Evolutionary conservation across 768 basidiomycete species (phyloP), one percentile per base, ranked within the genome.

Genomic region (Suillus luteus): DNA sequence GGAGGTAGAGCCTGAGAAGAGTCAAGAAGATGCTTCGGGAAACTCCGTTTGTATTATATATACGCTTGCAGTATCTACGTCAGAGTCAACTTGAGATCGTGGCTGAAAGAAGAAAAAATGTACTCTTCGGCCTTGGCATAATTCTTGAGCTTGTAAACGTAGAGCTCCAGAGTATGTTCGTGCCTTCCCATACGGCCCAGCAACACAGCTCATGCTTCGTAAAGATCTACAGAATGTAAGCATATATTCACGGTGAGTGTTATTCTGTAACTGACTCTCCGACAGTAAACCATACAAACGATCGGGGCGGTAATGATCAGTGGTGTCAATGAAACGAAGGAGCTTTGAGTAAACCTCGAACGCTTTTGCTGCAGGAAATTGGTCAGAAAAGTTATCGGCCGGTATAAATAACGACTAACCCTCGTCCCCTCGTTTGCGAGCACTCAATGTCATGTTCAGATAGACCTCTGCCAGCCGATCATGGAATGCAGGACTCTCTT

Each of bases 81-180:
- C 52, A 31, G 19, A 27, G 55, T 62, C 67, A 62, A 37, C 5
- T 7, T 52, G 37, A 40, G 58, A 52, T 58, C 35, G 22, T 10
- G 38, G 33, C 15, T 19, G 52, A 27, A 27, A 15, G 15, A 62
- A 60, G 14, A 62, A 62, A 3, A 43, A 22, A 73, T 89, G 66
- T 69, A 96, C 93, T 91, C 87, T 79, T 99, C 97, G 0, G 97
- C 97, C 66, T 94, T 94, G 33, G 76, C 65, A 73, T 90, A 94
- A 71, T 96, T 91, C 44, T 88, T 84, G 38, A 99, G 80, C 41
- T 88, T 86, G 71, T 98, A 91, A 7, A 96, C 95, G 73, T 99
- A 99, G 15, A 96, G 84, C 71, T 96, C 93, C n/a, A 99, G 84
- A 0, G 96, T 95, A 65, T 90, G 93, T 65, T 97, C 94, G 65